Conservation (phyloP, 139 green algal genomes). For the Chlorella ohadii region DNA sequence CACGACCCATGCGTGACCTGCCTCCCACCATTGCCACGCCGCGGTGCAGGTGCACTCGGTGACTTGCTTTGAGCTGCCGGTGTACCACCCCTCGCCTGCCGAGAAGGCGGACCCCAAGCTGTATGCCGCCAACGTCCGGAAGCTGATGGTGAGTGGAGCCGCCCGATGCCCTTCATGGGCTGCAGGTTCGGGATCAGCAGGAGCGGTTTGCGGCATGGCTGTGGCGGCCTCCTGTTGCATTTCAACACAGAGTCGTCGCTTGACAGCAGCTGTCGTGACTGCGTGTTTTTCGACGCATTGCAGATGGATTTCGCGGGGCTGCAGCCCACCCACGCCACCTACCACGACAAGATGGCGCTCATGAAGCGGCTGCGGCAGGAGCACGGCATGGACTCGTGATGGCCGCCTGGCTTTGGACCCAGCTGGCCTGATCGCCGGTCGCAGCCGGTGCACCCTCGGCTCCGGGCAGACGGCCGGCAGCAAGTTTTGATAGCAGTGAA, state of each 20-base stretch:
- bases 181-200: too few relatives aligned
- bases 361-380: conserved; percentile 39
- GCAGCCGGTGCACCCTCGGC: neutral
- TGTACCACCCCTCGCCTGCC: conserved; percentile 75
- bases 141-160: conserved; percentile 69
- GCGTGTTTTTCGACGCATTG: neutral
- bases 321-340: conserved; percentile 27
- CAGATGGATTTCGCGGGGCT: conserved; percentile 42
- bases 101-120: conserved; percentile 73
- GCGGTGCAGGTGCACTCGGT: conserved; percentile 49
- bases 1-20: too few relatives aligned
- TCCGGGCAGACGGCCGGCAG: neutral
- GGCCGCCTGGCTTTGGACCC: too few relatives aligned
- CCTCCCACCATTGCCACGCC: too few relatives aligned
- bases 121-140: conserved; percentile 78
- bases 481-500: neutral
- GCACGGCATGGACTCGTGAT: neutral
- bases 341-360: conserved; percentile 67
- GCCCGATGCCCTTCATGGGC: too few relatives aligned
- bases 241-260: too few relatives aligned
- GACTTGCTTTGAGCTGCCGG: conserved; percentile 75
- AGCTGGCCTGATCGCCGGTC: too few relatives aligned
- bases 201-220: too few relatives aligned
- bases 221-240: too few relatives aligned
- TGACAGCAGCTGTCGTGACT: too few relatives aligned